Conservation (phyloP, 495 filamentous ascomycete genomes). For the Neurospora intermedia region DNA sequence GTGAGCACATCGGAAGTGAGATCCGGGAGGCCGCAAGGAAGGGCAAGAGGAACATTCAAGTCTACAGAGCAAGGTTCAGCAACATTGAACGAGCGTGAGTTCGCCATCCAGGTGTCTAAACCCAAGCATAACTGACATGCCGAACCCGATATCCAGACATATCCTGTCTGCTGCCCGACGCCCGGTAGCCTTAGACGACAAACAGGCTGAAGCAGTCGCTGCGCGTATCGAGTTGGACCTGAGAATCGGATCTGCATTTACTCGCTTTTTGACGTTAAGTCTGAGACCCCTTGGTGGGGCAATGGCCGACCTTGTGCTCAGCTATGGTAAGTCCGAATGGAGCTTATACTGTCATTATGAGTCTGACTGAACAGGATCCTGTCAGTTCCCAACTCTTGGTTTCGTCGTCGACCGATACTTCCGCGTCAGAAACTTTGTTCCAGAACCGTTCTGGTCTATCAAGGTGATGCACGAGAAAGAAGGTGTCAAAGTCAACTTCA, state of each 20-base stretch:
- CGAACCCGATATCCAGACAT: slow-evolving; percentile 41
- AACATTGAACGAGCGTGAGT: slow-evolving; percentile 88
- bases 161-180: slow-evolving; percentile 73
- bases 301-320: slow-evolving; percentile 55
- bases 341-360: neutral
- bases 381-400: slow-evolving; percentile 92
- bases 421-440: slow-evolving; percentile 82
- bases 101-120: neutral
- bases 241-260: slow-evolving; percentile 84
- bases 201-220: slow-evolving; percentile 76
- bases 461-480: slow-evolving; percentile 72
- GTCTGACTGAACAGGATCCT: slow-evolving; percentile 53
- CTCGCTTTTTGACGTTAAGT: slow-evolving; percentile 71
- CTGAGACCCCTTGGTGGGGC: slow-evolving; percentile 55
- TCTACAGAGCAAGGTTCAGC: slow-evolving; percentile 84
- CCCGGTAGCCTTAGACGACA: slow-evolving; percentile 70
- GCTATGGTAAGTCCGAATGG: slow-evolving; percentile 57
- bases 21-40: slow-evolving; percentile 69
- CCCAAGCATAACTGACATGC: neutral
- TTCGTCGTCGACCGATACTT: slow-evolving; percentile 97
- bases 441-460: slow-evolving; percentile 88
- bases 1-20: slow-evolving; percentile 92
- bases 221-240: slow-evolving; percentile 89
- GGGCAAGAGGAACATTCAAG: slow-evolving; percentile 60
- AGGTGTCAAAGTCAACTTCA: slow-evolving; percentile 70